Evolutionary conservation across 257 asterid genomes (phyloP), one percentile per base, ranked within the genome.

Genomic region (Lycium barbarum): DNA sequence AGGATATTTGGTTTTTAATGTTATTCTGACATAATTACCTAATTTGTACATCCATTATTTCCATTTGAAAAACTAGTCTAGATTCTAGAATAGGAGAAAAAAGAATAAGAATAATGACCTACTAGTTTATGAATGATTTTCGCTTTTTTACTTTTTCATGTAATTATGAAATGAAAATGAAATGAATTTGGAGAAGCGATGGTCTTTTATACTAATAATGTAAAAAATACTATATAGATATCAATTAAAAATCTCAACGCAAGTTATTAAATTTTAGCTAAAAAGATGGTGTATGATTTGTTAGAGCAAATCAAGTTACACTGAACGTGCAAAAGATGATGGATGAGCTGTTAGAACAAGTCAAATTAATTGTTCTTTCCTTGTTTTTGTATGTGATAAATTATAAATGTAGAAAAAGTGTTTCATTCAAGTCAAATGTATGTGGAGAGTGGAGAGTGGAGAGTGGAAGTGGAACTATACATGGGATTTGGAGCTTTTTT

Each of bases 391-490:
- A 0, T 58, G 2, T 58, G 2, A 58, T 17, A 1, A 20, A 17
- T 6, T 58, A 17, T 7, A 58, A 58, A 58, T 2, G 9, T 12
- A 20, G 6, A 49, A 43, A n/a, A 20, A 5, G 2, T 20, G 12
- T 47, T 53, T 1, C 47, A 73, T 6, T 47, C 43, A 73, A 73
- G 18, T 73, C 20, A 74, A 74, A 47, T 20, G 81, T 61, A 74
- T 53, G 59, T 74, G 59, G 12, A 47, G 81, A 47, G 81, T 74
- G 61, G 81, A 74, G 20, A 74, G n/a, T n/a, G n/a, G n/a, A n/a
- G n/a, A n/a, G n/a, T n/a, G n/a, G n/a, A n/a, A n/a, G n/a, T n/a
- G n/a, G n/a, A n/a, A n/a, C n/a, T 74, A 47, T 73, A 11, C 35
- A 73, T 73, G 1, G 80, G 26, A 45, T 9, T 43, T 9, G 20